These are phyloP conservation scores for Yamadazyma takamatsuzukensis DNA, from an alignment of 805 yeast genomes.

Conservation along the genomic window DNA sequence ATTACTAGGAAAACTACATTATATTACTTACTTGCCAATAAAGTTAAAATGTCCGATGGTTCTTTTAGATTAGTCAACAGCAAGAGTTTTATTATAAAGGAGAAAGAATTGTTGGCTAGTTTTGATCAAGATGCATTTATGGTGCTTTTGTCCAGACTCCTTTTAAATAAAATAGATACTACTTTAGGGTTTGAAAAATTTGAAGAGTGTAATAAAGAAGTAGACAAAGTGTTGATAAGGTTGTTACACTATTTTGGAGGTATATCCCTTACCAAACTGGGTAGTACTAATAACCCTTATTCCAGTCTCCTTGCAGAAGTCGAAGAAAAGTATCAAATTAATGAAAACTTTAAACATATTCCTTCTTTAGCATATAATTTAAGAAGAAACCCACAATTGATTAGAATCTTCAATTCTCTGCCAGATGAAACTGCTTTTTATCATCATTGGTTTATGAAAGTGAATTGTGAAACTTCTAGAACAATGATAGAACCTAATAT, in stretches of 20 bases:
- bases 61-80: constrained; percentile 12
- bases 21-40: constrained; percentile 13
- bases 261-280: constrained; percentile 6
- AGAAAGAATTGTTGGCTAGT: constrained; percentile 20
- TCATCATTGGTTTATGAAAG: constrained; percentile 28
- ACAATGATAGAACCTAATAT: constrained; percentile 28
- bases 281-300: constrained; percentile 19
- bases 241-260: constrained; percentile 29
- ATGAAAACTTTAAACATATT: constrained; percentile 23
- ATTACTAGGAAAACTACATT: constrained; percentile 26
- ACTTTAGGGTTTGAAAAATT: constrained; percentile 30
- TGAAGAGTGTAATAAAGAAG: constrained; percentile 20
- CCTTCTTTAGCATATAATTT: constrained; percentile 32
- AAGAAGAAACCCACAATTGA: constrained; percentile 32
- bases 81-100: constrained; percentile 21
- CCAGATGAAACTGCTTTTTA: constrained; percentile 46
- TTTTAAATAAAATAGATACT: constrained; percentile 33
- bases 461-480: constrained; percentile 15
- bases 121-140: constrained; percentile 33
- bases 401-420: constrained; percentile 37
- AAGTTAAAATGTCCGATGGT: constrained; percentile 14
- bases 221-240: constrained; percentile 25
- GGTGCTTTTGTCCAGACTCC: constrained; percentile 26
- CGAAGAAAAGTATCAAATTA: constrained; percentile 17
- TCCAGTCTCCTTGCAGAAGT: constrained; percentile 6